These are phyloP conservation scores for Bauhinia variegata DNA, from an alignment of 306 rosid species.

Conservation along the genomic window DNA sequence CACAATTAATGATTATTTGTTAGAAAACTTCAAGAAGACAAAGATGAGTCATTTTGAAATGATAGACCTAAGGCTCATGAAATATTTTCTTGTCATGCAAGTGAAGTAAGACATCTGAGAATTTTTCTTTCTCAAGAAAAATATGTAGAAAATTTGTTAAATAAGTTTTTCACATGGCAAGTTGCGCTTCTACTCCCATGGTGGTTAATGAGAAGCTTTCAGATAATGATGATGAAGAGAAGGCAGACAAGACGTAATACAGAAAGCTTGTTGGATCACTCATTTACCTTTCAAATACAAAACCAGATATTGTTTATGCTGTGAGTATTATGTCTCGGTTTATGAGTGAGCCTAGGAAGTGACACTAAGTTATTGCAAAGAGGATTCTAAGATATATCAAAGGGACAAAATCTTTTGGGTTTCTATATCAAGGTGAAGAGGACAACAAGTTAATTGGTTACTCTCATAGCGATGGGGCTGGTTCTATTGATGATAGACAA, in stretches of 20 bases:
- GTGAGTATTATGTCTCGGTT: constrained; percentile 1
- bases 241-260: neutral
- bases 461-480: neutral
- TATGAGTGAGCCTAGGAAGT: too few species aligned
- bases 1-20: too few species aligned
- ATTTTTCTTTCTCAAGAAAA: constrained; percentile 9
- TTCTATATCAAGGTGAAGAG: neutral
- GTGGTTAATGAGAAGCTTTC: neutral
- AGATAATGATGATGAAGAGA: neutral
- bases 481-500: neutral
- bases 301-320: neutral
- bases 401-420: neutral
- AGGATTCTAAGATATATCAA: neutral
- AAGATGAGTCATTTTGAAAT: constrained; percentile 9
- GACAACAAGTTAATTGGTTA: neutral
- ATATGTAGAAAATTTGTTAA: neutral
- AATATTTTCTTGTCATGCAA: constrained; percentile 10
- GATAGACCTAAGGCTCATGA: constrained; percentile 2
- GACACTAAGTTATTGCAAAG: too few species aligned
- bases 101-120: neutral
- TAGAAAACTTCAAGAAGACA: neutral
- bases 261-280: neutral
- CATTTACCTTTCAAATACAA: neutral
- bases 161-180: neutral
- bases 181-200: neutral